Evolutionary conservation across 306 rosid genomes (phyloP).

Genomic region (Rosa persica): DNA sequence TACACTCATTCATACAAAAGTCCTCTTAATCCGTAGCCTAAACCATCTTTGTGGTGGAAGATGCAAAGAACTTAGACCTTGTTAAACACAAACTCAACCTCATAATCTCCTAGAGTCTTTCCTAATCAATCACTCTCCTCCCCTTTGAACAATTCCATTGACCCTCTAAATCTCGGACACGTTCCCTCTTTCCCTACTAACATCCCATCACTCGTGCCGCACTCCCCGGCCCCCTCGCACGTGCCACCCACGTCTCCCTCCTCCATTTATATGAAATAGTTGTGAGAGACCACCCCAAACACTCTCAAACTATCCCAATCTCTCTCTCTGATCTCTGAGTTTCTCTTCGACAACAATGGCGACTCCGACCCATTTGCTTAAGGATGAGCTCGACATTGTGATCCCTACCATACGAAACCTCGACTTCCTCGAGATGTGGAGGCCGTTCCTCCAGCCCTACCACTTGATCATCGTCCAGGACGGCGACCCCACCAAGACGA

Average conservation of each 20-base stretch:
- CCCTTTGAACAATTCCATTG: conserved; percentile 35
- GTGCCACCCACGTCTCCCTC: conserved; percentile 20
- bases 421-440: conserved; percentile 91
- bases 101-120: conserved; percentile 1
- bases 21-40: background rate
- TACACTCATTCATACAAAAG: background rate
- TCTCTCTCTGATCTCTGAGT: background rate
- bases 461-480: conserved; percentile 88
- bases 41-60: background rate
- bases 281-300: too few species aligned
- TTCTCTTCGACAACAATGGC: conserved; percentile 27
- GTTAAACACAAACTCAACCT: conserved; percentile 12
- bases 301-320: background rate
- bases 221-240: conserved; percentile 31
- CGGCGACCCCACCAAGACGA: conserved; percentile 78
- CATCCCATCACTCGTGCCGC: conserved; percentile 36
- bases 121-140: background rate
- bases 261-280: conserved; percentile 24
- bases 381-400: conserved; percentile 83
- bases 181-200: conserved; percentile 20
- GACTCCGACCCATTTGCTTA: conserved; percentile 40
- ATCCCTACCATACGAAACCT: conserved; percentile 89
- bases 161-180: conserved; percentile 39
- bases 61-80: background rate
- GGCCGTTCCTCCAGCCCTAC: conserved; percentile 74